These are phyloP conservation scores for Glarea lozoyensis DNA, from an alignment of 495 filamentous ascomycete species.

Conservation along the genomic window DNA sequence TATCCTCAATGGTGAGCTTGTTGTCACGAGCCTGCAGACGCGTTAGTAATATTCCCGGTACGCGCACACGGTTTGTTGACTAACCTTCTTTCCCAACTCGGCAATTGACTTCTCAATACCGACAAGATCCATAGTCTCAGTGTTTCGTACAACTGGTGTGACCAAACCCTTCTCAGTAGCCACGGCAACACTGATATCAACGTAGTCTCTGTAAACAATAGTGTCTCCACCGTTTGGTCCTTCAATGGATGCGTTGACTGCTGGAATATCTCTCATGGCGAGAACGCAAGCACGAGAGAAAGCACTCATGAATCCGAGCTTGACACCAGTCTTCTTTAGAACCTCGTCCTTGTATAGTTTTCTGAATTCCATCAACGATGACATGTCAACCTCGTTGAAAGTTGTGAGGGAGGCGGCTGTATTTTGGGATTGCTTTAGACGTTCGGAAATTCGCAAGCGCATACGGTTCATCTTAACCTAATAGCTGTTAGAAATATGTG, in stretches of 20 bases:
- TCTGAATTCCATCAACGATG: constrained; percentile 90
- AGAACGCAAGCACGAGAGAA: constrained; percentile 88
- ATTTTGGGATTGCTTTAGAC: constrained; percentile 98
- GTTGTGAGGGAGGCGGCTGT: constrained; percentile 95
- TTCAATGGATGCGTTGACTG: constrained; percentile 97
- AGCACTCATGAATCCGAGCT: constrained; percentile 97
- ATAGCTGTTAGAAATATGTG: neutral
- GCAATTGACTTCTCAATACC: constrained; percentile 89
- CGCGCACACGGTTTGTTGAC: constrained; percentile 10
- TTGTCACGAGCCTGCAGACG: constrained; percentile 68
- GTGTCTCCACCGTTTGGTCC: constrained; percentile 88
- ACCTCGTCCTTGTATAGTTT: constrained; percentile 95
- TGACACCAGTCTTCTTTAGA: constrained; percentile 91
- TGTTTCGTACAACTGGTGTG: constrained; percentile 92
- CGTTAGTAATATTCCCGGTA: constrained; percentile 11
- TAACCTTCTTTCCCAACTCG: constrained; percentile 87
- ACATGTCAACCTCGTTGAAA: constrained; percentile 99
- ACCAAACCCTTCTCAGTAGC: constrained; percentile 97
- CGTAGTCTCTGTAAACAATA: constrained; percentile 96
- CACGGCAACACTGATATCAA: constrained; percentile 95
- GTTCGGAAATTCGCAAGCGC: constrained; percentile 93
- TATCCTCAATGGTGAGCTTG: constrained; percentile 98
- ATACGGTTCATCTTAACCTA: constrained; percentile 99
- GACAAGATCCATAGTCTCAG: constrained; percentile 77
- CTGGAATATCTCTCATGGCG: constrained; percentile 88